Conservation (phyloP, 2,329 filamentous ascomycete genomes). For the Fusarium sp. region DNA sequence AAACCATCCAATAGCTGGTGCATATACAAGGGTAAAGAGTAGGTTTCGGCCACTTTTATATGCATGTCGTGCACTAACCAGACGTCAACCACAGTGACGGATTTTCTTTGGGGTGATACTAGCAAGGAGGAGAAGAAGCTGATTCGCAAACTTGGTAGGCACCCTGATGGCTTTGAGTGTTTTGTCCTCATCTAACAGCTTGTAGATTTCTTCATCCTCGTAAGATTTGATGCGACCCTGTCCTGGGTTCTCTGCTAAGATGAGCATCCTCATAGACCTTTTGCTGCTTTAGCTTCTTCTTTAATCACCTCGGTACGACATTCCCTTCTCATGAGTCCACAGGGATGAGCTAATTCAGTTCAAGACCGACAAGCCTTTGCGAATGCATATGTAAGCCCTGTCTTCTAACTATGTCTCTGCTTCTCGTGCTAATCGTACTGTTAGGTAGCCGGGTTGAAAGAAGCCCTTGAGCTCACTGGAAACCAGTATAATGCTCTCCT, state of each 20-base stretch:
- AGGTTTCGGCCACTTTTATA: background rate
- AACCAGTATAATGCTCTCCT: constrained; percentile 51
- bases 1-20: background rate
- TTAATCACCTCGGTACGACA: constrained; percentile 24
- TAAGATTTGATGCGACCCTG: background rate
- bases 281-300: constrained; percentile 35
- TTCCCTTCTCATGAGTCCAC: fast-evolving
- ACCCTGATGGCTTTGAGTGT: background rate
- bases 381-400: constrained; percentile 23
- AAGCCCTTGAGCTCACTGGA: constrained; percentile 57
- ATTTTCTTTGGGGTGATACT: constrained; percentile 33
- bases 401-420: fast-evolving
- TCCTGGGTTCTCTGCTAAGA: background rate
- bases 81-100: background rate
- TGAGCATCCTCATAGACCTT: background rate
- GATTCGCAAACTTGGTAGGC: constrained; percentile 28
- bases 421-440: fast-evolving
- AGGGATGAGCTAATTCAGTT: background rate
- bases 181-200: background rate
- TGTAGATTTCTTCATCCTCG: constrained; percentile 50
- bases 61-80: background rate
- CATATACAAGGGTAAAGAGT: background rate
- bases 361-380: constrained; percentile 30
- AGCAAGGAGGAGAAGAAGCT: constrained; percentile 33
- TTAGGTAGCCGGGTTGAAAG: constrained; percentile 56